These are phyloP conservation scores for Colletotrichum costaricense DNA, from an alignment of 2,329 filamentous ascomycete species.

Conservation along the genomic window DNA sequence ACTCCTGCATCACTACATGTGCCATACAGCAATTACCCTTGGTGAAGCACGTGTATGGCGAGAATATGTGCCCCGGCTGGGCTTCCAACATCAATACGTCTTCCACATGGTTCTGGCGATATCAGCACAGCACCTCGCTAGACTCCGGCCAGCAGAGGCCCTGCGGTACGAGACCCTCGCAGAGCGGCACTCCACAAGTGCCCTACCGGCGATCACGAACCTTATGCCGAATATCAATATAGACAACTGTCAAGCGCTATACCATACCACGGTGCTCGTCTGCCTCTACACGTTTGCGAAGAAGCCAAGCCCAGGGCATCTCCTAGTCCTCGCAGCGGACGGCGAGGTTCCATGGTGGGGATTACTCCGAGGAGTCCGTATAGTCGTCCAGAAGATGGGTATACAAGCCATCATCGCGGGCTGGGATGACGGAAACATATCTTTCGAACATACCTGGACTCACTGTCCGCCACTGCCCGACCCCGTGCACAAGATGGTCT, in stretches of 20 bases:
- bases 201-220: slow-evolving; percentile 36
- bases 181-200: slow-evolving; percentile 37
- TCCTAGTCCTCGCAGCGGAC: slow-evolving; percentile 35
- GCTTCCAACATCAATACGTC: slow-evolving; percentile 39
- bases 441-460: slow-evolving; percentile 19
- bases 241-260: slow-evolving; percentile 39
- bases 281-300: slow-evolving; percentile 38
- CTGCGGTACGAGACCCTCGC: slow-evolving; percentile 33
- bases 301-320: slow-evolving; percentile 33
- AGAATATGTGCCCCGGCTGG: slow-evolving; percentile 38
- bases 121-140: slow-evolving; percentile 39
- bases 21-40: slow-evolving; percentile 34
- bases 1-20: slow-evolving; percentile 41
- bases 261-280: slow-evolving; percentile 39
- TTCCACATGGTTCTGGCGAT: slow-evolving; percentile 41
- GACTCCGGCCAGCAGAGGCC: slow-evolving; percentile 13
- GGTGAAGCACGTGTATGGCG: slow-evolving; percentile 37
- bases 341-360: slow-evolving; percentile 38
- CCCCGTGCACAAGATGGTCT: slow-evolving; percentile 11
- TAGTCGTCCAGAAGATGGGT: slow-evolving; percentile 35
- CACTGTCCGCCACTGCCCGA: slow-evolving; percentile 8
- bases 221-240: slow-evolving; percentile 35
- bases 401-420: slow-evolving; percentile 35
- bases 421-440: slow-evolving; percentile 16
- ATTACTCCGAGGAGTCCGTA: slow-evolving; percentile 35